Percentiles rank a stretch among this genome's conserved stretches.
phyloP scores from a whole-genome alignment of 345 rosid genomes.

The Corchorus capsularis region DNA sequence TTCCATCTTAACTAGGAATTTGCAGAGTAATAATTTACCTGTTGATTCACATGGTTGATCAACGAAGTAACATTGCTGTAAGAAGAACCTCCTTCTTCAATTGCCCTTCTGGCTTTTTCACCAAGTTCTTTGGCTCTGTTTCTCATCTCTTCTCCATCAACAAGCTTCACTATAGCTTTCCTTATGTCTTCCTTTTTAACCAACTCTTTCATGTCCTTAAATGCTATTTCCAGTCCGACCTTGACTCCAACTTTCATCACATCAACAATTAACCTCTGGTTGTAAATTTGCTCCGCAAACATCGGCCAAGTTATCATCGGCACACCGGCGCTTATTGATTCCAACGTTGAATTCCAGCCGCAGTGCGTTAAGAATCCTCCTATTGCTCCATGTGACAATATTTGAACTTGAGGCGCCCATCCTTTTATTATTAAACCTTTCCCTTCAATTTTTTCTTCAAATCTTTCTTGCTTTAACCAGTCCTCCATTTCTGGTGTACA shows the following conservation, averaged over 20 bases:
- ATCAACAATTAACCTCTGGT: background rate
- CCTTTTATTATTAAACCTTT: background rate
- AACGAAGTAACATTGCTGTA: constrained; percentile 21
- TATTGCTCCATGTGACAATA: background rate
- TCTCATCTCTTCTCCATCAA: constrained; percentile 34
- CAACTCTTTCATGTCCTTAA: background rate
- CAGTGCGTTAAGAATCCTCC: background rate
- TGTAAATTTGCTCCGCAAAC: background rate
- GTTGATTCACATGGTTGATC: constrained; percentile 24
- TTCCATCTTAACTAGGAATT: too few species aligned
- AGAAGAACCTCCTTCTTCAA: constrained; percentile 39
- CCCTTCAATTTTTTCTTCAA: background rate
- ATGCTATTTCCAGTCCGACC: background rate
- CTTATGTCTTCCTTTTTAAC: background rate
- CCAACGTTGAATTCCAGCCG: background rate
- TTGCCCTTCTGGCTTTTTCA: constrained; percentile 27
- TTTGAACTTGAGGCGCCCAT: background rate
- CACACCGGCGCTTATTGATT: background rate
- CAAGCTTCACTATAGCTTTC: constrained; percentile 9
- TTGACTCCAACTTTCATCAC: background rate
- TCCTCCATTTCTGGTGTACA: background rate
- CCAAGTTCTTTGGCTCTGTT: constrained; percentile 28
- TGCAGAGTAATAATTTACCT: too few species aligned
- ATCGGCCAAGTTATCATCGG: background rate
- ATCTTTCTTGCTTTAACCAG: background rate